Conservation (phyloP, 2,329 filamentous ascomycete genomes). For the Ophiostoma perfectum region DNA sequence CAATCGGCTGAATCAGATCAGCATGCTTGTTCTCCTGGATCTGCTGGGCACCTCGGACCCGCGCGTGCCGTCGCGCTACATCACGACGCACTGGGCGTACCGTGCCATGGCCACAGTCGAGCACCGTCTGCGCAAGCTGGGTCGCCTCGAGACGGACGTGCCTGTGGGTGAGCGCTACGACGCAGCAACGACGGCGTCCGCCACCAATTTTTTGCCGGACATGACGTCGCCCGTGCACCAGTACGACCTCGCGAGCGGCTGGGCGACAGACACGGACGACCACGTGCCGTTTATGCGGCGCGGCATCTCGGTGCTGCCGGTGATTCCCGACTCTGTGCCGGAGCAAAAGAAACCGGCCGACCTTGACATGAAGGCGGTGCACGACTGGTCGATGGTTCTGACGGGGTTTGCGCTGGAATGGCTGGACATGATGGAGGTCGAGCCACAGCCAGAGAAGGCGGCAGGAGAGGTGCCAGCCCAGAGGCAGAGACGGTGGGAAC, state of each 20-base stretch:
- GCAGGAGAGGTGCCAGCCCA: background rate
- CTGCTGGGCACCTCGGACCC: constrained; percentile 56
- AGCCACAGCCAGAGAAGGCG: constrained; percentile 25
- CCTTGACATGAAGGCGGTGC: constrained; percentile 63
- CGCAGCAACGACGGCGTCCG: constrained; percentile 39
- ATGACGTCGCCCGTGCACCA: constrained; percentile 32
- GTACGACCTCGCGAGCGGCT: constrained; percentile 32
- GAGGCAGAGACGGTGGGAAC: too few species aligned
- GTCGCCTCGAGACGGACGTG: constrained; percentile 41
- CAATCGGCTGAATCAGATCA: constrained; percentile 65
- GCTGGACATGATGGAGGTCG: constrained; percentile 59
- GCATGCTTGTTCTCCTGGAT: constrained; percentile 69
- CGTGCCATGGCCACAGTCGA: constrained; percentile 60
- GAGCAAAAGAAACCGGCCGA: constrained; percentile 67
- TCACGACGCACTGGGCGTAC: constrained; percentile 79
- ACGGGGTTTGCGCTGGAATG: constrained; percentile 72
- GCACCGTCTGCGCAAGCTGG: constrained; percentile 53
- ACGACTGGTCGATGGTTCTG: constrained; percentile 71
- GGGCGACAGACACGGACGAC: constrained; percentile 60
- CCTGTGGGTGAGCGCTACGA: constrained; percentile 34
- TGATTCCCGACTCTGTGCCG: constrained; percentile 69
- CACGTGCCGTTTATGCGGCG: constrained; percentile 71
- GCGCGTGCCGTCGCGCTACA: constrained; percentile 67
- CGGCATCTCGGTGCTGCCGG: constrained; percentile 69
- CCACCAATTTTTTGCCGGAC: constrained; percentile 19